Base-by-base conservation (phyloP, 768 basidiomycete species). In the Mycena sanguinolenta region DNA sequence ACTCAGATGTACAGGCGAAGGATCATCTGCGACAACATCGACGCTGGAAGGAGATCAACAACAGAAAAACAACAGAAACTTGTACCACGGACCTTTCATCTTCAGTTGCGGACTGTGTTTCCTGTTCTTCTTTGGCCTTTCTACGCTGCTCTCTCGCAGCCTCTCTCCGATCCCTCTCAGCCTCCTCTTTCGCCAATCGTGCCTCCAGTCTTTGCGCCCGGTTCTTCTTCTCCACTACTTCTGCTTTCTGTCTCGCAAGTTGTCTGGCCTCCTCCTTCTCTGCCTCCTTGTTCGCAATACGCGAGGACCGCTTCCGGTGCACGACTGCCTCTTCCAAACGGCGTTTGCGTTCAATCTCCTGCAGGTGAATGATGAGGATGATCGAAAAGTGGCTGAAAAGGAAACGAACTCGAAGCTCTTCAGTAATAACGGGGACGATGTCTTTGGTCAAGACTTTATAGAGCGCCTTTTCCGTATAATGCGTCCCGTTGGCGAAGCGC, bases 241-340 rank as follows among this genome's bases (percentile, higher is more conserved):
- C 93, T 3, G 83, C 87, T 69, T 87, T 88, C 74, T 83, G 87
- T 67, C 84, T 82, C n/a, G 89, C 88, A 10, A 87, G 86, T 28
- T 88, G 79, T 39, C 88, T 84, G 25, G 91, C 90, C 71, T 92
- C 90, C 78, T 96, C 93, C 73, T 89, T 90, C 79, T 94, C 95
- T 39, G 83, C 88, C 78, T 97, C 96, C 74, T 90, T 92, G 44
- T 91, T 82, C 4, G 95, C 93, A 66, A 98, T 90, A 36, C 97
- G 92, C 21, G 95, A 95, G 0, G 96, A 97, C 27, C 96, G 92
- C 79, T 98, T 98, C 68, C 96, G 90, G 69, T 94, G 93, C 28
- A 89, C 87, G 16, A 96, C 82, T 2, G 94, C 93, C 72, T 93
- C 92, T 70, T 94, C 92, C 59, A 93, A 69, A 17, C 85, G 88